phyloP scores from a whole-genome alignment of 805 yeast species.

The Gaillardinia entomophila region DNA sequence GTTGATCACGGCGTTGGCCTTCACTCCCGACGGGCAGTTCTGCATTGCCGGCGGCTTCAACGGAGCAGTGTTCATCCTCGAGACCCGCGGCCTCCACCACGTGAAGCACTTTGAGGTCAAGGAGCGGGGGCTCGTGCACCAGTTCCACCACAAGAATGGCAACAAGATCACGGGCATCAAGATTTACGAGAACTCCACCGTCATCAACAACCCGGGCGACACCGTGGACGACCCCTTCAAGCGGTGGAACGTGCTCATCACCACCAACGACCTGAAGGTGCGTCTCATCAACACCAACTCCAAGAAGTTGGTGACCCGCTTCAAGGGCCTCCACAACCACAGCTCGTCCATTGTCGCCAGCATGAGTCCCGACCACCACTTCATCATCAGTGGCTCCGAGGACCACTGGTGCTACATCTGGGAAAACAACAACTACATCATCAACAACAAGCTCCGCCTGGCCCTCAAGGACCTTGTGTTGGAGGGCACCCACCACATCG shows the following conservation, averaged over 20 bases:
- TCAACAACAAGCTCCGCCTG: constrained; percentile 31
- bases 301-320: constrained; percentile 54
- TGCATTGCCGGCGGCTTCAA: constrained; percentile 72
- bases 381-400: constrained; percentile 76
- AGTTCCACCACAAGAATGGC: constrained; percentile 21
- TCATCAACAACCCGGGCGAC: neutral
- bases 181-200: constrained; percentile 29
- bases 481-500: constrained; percentile 28
- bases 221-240: constrained; percentile 6
- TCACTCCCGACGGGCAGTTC: constrained; percentile 60
- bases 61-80: constrained; percentile 59
- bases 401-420: constrained; percentile 85
- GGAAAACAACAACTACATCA: constrained; percentile 44
- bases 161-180: constrained; percentile 72
- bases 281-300: constrained; percentile 56
- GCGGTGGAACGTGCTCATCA: constrained; percentile 42
- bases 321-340: constrained; percentile 68
- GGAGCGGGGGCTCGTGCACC: constrained; percentile 16
- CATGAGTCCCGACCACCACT: constrained; percentile 48
- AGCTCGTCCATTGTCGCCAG: constrained; percentile 69
- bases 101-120: constrained; percentile 26
- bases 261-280: constrained; percentile 79
- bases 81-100: constrained; percentile 56
- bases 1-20: constrained; percentile 67
- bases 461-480: constrained; percentile 28